Conservation (phyloP, 257 asterid genomes). For the Handroanthus guayacan region DNA sequence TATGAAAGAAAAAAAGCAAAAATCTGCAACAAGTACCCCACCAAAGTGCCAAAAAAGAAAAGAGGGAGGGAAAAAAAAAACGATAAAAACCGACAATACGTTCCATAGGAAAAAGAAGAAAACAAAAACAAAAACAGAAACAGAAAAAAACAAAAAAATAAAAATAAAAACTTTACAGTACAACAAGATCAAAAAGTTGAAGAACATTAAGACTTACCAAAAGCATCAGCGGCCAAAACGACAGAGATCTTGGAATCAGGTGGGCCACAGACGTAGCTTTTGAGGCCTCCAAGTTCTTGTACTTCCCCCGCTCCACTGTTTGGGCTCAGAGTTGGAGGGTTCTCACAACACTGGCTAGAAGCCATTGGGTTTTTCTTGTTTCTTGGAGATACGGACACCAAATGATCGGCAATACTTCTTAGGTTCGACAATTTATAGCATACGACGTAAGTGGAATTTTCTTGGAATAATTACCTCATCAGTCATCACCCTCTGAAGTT, state of each 20-base stretch:
- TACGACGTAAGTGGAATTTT: too few species aligned
- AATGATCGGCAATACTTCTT: too few species aligned
- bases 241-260: constrained; percentile 50
- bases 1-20: too few species aligned
- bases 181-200: neutral
- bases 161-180: neutral
- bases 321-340: constrained; percentile 52
- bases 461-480: too few species aligned
- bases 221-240: constrained; percentile 59
- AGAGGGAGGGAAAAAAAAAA: too few species aligned
- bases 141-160: neutral
- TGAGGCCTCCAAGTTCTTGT: constrained; percentile 56
- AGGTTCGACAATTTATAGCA: neutral
- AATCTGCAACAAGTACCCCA: too few species aligned
- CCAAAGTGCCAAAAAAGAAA: too few species aligned
- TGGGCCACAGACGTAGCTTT: constrained; percentile 51
- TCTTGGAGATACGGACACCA: neutral
- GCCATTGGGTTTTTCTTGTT: constrained; percentile 39
- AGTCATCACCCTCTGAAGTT: too few species aligned
- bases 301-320: constrained; percentile 50
- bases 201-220: constrained; percentile 44
- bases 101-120: neutral
- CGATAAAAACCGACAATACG: too few species aligned
- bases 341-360: constrained; percentile 55
- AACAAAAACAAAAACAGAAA: constrained; percentile 2